Evolutionary conservation across 805 yeast genomes (phyloP).

Genomic region (Myxozyma kluyveri): DNA sequence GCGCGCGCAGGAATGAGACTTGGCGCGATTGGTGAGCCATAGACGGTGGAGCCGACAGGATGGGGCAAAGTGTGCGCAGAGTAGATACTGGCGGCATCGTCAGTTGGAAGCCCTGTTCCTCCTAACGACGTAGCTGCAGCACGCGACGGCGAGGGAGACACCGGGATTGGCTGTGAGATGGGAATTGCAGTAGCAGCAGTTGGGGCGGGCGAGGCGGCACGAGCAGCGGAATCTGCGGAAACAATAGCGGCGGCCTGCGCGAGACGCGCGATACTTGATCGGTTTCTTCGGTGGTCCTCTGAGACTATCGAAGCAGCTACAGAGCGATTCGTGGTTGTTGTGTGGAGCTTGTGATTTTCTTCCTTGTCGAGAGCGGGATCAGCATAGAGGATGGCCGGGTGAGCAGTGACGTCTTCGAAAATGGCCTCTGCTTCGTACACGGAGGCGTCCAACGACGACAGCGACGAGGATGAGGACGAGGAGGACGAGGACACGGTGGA

Average conservation of each 20-base stretch:
- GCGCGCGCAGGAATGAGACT: not conserved
- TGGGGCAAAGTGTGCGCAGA: not conserved
- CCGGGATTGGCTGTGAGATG: not conserved
- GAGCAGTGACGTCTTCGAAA: constrained; percentile 14
- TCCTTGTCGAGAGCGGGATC: constrained; percentile 18
- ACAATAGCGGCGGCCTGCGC: not conserved
- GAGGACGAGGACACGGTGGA: not conserved
- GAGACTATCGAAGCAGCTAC: constrained; percentile 1
- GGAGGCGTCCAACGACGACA: constrained; percentile 22
- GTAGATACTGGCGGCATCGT: not conserved
- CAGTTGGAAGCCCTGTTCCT: not conserved
- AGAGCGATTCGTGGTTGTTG: constrained; percentile 8
- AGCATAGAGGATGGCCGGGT: constrained; percentile 3
- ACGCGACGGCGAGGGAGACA: not conserved
- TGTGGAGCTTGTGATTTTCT: constrained; percentile 12
- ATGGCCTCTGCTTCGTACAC: constrained; percentile 28
- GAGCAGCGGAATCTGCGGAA: not conserved
- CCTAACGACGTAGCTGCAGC: constrained; percentile 2
- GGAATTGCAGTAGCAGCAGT: not conserved
- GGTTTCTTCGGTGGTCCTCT: constrained; percentile 1
- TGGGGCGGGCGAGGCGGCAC: no score
- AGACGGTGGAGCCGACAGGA: constrained; percentile 5
- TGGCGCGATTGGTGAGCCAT: constrained; percentile 7
- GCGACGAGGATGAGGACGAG: constrained; percentile 10
- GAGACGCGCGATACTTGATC: not conserved